Percentiles rank a stretch among this genome's conserved stretches.
Evolutionary conservation across 208 protist species (phyloP).

Genomic region (Acanthamoeba comandoni): DNA sequence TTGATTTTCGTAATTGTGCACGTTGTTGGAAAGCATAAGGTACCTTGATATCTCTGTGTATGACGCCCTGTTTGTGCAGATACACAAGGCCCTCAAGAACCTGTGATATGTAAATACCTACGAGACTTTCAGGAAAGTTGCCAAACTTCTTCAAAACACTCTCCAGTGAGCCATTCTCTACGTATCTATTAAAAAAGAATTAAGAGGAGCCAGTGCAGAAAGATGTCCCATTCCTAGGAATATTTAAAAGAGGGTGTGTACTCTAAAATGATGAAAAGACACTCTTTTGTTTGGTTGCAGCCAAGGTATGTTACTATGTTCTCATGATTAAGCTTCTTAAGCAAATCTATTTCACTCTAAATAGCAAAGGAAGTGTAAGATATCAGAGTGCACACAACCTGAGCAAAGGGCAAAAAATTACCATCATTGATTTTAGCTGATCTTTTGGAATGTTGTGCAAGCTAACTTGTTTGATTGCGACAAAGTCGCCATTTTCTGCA

Average conservation of each 20-base stretch:
- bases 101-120: slow-evolving; percentile 89
- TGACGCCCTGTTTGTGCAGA: slow-evolving; percentile 91
- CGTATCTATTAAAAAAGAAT: slow-evolving; percentile 78
- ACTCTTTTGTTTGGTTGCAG: slow-evolving; percentile 85
- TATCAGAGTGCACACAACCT: neutral
- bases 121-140: slow-evolving; percentile 90
- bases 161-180: slow-evolving; percentile 91
- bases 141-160: slow-evolving; percentile 91
- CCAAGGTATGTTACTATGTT: slow-evolving; percentile 92
- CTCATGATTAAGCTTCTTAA: slow-evolving; percentile 88
- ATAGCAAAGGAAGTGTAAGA: neutral
- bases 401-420: neutral
- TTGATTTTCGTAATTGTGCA: too few relatives aligned
- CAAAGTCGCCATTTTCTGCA: slow-evolving; percentile 82
- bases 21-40: neutral
- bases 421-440: slow-evolving; percentile 75
- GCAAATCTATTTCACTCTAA: slow-evolving; percentile 83
- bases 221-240: slow-evolving; percentile 1
- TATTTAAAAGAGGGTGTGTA: neutral
- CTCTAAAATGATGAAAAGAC: slow-evolving; percentile 85
- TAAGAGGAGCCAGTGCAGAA: neutral
- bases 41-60: slow-evolving; percentile 92
- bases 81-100: slow-evolving; percentile 91
- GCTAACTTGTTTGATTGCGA: slow-evolving; percentile 89
- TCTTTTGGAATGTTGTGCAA: slow-evolving; percentile 78